A percentile compares a stretch with the other conserved stretches of the same genome.
These are phyloP conservation scores for Dipteronia dyeriana DNA, from an alignment of 345 rosid species.

Conservation along the genomic window DNA sequence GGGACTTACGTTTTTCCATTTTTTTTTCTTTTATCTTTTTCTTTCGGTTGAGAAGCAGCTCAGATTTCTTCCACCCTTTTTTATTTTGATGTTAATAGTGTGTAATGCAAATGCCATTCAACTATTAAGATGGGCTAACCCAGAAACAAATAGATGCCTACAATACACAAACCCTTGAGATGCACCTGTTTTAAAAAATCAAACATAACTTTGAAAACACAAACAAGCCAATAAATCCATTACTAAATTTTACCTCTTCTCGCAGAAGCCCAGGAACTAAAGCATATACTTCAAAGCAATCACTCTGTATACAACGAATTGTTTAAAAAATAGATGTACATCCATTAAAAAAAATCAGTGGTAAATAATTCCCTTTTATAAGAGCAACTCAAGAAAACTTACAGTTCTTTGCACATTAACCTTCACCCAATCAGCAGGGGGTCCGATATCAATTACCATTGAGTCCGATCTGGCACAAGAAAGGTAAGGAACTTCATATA, in stretches of 20 bases:
- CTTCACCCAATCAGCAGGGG: constrained; percentile 81
- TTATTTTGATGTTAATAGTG: not conserved
- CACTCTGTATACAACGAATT: constrained; percentile 38
- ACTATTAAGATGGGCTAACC: not conserved
- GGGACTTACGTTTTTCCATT: not conserved
- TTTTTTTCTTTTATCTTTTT: not conserved
- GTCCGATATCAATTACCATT: constrained; percentile 53
- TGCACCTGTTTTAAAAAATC: not conserved
- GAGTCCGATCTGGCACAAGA: constrained; percentile 40
- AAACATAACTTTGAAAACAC: not conserved
- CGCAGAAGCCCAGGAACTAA: constrained; percentile 71
- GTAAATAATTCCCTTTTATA: not conserved
- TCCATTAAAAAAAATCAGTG: not conserved
- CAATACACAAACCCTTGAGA: not conserved
- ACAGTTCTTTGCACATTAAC: constrained; percentile 60
- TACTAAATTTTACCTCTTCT: constrained; percentile 44
- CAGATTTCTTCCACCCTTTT: not conserved
- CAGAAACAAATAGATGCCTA: not conserved
- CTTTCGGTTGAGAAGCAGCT: not conserved
- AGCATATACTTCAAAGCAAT: constrained; percentile 69
- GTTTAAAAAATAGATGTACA: not conserved
- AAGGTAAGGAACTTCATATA: constrained; percentile 14
- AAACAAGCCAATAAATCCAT: not conserved
- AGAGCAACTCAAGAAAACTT: constrained; percentile 29
- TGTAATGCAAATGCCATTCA: not conserved